These are phyloP conservation scores for Blastobotrys proliferans DNA, from an alignment of 1,139 yeast genomes.

Conservation along the genomic window DNA sequence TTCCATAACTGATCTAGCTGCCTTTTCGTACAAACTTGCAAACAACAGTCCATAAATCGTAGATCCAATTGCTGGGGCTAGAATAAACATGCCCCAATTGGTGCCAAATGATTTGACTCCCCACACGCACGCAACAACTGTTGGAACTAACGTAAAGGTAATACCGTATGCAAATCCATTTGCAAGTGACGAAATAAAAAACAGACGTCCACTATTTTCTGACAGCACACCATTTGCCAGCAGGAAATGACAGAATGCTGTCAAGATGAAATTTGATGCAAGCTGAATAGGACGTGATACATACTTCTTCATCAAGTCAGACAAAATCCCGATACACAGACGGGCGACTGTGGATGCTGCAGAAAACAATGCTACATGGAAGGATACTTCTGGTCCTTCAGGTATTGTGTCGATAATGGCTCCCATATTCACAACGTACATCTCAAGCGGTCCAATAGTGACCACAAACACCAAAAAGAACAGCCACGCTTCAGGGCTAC, in stretches of 20 bases:
- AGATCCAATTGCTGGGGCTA: constrained; percentile 89
- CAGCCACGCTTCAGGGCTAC: constrained; percentile 63
- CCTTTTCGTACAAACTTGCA: constrained; percentile 58
- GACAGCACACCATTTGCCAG: constrained; percentile 41
- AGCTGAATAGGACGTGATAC: constrained; percentile 32
- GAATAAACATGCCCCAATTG: constrained; percentile 87
- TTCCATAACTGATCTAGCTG: constrained; percentile 5
- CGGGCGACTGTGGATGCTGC: constrained; percentile 60
- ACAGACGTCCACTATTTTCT: constrained; percentile 25
- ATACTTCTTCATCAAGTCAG: constrained; percentile 44
- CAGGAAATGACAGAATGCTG: constrained; percentile 28
- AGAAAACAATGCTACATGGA: constrained; percentile 55
- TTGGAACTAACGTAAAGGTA: constrained; percentile 78
- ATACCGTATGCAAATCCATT: constrained; percentile 81
- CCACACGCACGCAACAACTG: constrained; percentile 79
- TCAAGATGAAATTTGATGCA: constrained; percentile 22
- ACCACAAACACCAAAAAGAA: constrained; percentile 60
- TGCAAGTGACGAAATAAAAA: constrained; percentile 45
- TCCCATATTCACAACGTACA: constrained; percentile 83
- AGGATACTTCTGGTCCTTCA: constrained; percentile 33
- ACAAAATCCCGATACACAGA: constrained; percentile 58
- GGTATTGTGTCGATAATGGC: constrained; percentile 41
- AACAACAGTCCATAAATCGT: constrained; percentile 65
- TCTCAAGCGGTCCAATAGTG: constrained; percentile 81
- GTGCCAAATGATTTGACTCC: constrained; percentile 88